A percentile compares a stretch with the other conserved stretches of the same genome.
Evolutionary conservation across 2,329 filamentous ascomycete genomes (phyloP).

Genomic region (Epichloe scottii): DNA sequence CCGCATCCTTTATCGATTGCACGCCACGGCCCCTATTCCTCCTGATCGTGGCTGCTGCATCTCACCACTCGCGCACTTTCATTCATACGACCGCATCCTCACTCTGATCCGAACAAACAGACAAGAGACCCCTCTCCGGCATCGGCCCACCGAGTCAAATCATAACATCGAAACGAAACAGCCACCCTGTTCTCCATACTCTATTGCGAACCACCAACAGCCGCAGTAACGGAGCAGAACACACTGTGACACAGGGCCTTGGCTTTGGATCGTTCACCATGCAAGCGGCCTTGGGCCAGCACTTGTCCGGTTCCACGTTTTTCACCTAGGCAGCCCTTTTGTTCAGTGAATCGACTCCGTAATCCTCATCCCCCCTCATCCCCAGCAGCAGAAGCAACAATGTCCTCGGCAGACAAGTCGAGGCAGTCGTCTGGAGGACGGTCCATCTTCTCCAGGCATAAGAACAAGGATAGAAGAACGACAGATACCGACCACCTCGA

Average conservation of each 20-base stretch:
- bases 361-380: neutral
- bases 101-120: neutral
- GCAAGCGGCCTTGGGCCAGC: constrained; percentile 27
- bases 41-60: neutral
- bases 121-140: neutral
- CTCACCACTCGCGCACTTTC: neutral
- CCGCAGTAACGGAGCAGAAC: neutral
- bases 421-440: constrained; percentile 65
- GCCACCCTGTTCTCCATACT: too few species aligned
- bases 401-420: constrained; percentile 62
- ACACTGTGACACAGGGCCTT: constrained; percentile 6
- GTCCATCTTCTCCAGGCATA: constrained; percentile 82
- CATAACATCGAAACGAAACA: neutral
- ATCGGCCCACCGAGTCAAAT: neutral
- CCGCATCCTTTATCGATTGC: neutral
- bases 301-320: constrained; percentile 21
- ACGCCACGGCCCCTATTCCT: neutral
- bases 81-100: neutral
- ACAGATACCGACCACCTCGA: constrained; percentile 47
- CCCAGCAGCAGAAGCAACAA: constrained; percentile 16
- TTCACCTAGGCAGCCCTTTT: constrained; percentile 14
- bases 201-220: neutral
- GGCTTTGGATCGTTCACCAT: constrained; percentile 19
- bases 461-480: constrained; percentile 59
- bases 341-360: neutral